Base-by-base conservation (phyloP, 2,329 filamentous ascomycete species). In the Epicoccum sorghinum region DNA sequence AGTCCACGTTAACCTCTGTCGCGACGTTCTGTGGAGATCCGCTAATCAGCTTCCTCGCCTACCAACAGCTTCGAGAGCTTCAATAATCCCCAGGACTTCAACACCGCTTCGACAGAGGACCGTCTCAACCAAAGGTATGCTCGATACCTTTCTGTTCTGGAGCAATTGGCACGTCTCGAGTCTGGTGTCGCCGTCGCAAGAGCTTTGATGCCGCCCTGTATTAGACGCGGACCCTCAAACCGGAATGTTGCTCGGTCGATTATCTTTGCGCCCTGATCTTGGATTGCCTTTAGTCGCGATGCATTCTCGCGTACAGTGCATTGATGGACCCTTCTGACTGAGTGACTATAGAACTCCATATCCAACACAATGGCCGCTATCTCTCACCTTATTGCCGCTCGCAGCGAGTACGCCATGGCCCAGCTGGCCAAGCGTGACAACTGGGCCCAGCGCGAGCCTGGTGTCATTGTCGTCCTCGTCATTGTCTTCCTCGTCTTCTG, bases 391-490 rank as follows among this genome's bases (percentile, higher is more conserved):
- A 64, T 75, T 58, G 64, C 69, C 55, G 70, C 72, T 52, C 70
- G 71, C 62, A 70, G 67, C 70, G 70, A 74, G 58, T 67, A 62
- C 48, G 67, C 70, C 51, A 58, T 73, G 61, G 68, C 67, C 66
- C 71, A 75, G 46, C 64, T 86, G 58, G 68, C 76, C 67, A 85
- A 81, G 77, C 80, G 85, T 74, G 38, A 56, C 3, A 84, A 86
- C 78, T 88, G 83, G 82, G 83, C 85, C 23, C 62, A 73, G 57
- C 65, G 73, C 29, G 82, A 88, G 66, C 79, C 82, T 39, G 85
- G 85, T 71, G 83, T 87, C 58, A 78, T 88, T 45, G 76, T 87
- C 60, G 85, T 88, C 52, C 85, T 88, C 73, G 79, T 76, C 72
- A 84, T 88, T 62, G 77, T 86, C 70, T 83, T 83, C 66, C 64